phyloP scores from a whole-genome alignment of 2,329 filamentous ascomycete genomes.

The Pseudonectria foliicola region DNA sequence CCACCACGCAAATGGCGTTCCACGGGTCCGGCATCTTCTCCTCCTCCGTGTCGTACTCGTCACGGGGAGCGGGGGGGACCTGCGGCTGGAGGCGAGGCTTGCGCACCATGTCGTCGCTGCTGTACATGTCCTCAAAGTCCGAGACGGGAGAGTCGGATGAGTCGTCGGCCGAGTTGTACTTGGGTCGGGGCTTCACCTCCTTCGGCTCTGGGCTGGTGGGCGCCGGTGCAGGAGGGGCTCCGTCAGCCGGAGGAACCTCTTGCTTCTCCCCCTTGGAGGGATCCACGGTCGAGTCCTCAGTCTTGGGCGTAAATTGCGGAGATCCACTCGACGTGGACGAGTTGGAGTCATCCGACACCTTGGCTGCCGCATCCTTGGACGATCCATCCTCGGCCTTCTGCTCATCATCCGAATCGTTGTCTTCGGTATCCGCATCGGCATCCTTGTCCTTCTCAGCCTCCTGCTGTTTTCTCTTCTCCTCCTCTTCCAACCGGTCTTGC shows the following conservation, averaged over 20 bases:
- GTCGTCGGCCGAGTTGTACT: constrained; percentile 42
- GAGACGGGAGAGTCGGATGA: constrained; percentile 54
- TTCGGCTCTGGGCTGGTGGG: constrained; percentile 9
- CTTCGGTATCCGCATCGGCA: constrained; percentile 10
- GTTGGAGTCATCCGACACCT: constrained; percentile 12
- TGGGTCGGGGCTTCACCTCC: constrained; percentile 17
- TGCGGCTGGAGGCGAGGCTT: constrained; percentile 38
- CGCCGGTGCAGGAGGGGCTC: constrained; percentile 16
- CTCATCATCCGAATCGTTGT: neutral
- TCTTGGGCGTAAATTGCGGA: constrained; percentile 26
- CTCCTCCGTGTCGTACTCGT: constrained; percentile 47
- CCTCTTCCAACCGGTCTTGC: constrained; percentile 19
- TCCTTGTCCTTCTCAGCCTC: constrained; percentile 11
- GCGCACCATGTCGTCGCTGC: constrained; percentile 49
- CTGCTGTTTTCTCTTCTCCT: constrained; percentile 20
- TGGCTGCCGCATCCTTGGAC: constrained; percentile 8
- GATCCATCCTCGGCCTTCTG: constrained; percentile 16
- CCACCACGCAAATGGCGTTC: constrained; percentile 57
- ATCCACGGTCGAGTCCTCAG: constrained; percentile 19
- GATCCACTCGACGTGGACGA: constrained; percentile 26
- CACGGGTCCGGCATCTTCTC: constrained; percentile 50
- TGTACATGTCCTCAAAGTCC: constrained; percentile 54
- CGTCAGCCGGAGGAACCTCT: constrained; percentile 24
- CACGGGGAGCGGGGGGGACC: constrained; percentile 24
- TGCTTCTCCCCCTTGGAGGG: constrained; percentile 25